Percentiles rank a stretch among this genome's conserved stretches.
These are phyloP conservation scores for Athelia psychrophila DNA, from an alignment of 1,284 basidiomycete genomes.

Conservation along the genomic window DNA sequence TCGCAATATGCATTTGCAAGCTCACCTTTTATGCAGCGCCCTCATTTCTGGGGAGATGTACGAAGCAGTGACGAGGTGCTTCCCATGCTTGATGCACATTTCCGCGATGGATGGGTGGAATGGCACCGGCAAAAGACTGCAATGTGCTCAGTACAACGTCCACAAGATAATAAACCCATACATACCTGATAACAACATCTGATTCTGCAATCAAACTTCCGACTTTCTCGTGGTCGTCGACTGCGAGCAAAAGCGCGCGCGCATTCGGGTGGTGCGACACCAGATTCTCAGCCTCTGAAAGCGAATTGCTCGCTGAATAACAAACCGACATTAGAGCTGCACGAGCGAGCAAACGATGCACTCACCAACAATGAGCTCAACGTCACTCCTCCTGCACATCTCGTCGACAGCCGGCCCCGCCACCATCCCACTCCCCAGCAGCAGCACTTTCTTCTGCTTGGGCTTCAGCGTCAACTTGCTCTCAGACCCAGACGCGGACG, in stretches of 20 bases:
- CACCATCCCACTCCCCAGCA: slow-evolving; percentile 92
- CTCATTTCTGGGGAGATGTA: slow-evolving; percentile 87
- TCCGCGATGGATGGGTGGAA: slow-evolving; percentile 80
- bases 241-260: slow-evolving; percentile 59
- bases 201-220: slow-evolving; percentile 50
- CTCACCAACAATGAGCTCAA: slow-evolving; percentile 76
- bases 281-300: slow-evolving; percentile 58
- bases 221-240: slow-evolving; percentile 51
- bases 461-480: slow-evolving; percentile 3
- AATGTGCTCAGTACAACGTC: neutral
- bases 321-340: neutral
- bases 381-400: slow-evolving; percentile 55
- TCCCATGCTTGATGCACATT: slow-evolving; percentile 70
- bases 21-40: slow-evolving; percentile 61
- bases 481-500: neutral
- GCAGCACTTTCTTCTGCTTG: slow-evolving; percentile 68
- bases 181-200: slow-evolving; percentile 70
- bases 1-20: slow-evolving; percentile 5
- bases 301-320: slow-evolving; percentile 69
- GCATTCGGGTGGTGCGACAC: slow-evolving; percentile 56
- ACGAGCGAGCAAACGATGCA: slow-evolving; percentile 13
- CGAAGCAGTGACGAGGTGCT: slow-evolving; percentile 89
- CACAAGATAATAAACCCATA: slow-evolving; percentile 1
- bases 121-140: slow-evolving; percentile 75
- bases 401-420: slow-evolving; percentile 82